A percentile compares a stretch with the other conserved stretches of the same genome.
Conservation (phyloP, 345 rosid species). For the Raphanus raphanistrum region DNA sequence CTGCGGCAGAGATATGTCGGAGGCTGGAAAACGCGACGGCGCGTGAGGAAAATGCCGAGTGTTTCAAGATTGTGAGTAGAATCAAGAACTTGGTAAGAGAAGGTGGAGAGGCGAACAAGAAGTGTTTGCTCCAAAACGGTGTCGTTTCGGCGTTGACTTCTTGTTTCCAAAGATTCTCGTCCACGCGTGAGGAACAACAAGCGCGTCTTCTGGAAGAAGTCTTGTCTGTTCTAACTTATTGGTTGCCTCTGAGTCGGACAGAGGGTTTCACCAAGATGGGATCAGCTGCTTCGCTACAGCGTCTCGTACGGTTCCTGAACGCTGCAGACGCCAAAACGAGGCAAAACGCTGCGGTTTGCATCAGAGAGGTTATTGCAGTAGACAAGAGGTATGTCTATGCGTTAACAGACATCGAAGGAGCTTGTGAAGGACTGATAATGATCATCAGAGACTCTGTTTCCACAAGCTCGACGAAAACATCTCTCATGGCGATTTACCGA, state of each 20-base stretch:
- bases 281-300: constrained; percentile 49
- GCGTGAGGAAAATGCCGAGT: constrained; percentile 10
- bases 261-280: constrained; percentile 47
- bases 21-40: constrained; percentile 22
- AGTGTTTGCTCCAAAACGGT: constrained; percentile 47
- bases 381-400: constrained; percentile 39
- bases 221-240: constrained; percentile 48
- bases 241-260: constrained; percentile 49
- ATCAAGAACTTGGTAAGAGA: constrained; percentile 54
- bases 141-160: constrained; percentile 41
- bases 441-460: constrained; percentile 67
- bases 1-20: constrained; percentile 27
- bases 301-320: constrained; percentile 52
- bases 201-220: constrained; percentile 52
- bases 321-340: constrained; percentile 50
- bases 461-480: constrained; percentile 58
- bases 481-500: constrained; percentile 52
- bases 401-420: constrained; percentile 55
- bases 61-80: constrained; percentile 37
- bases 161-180: constrained; percentile 51
- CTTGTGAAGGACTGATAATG: constrained; percentile 52
- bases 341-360: constrained; percentile 54
- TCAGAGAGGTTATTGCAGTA: constrained; percentile 51
- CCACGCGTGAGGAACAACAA: constrained; percentile 34
- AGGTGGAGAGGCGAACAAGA: constrained; percentile 60